These are phyloP conservation scores for Gossypium laxum DNA, from an alignment of 441 rosid species.

Conservation along the genomic window DNA sequence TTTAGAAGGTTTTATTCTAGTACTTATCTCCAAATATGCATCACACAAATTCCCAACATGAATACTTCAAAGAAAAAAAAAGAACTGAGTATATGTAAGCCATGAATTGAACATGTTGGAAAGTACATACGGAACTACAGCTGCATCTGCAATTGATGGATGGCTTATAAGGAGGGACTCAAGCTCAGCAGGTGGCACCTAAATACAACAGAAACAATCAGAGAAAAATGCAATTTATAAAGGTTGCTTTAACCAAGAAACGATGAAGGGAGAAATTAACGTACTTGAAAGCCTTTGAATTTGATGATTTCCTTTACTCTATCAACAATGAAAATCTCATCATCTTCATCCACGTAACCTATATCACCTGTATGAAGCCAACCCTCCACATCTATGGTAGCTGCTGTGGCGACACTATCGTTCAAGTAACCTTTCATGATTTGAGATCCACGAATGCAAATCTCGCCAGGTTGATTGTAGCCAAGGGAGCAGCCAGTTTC, in stretches of 20 bases:
- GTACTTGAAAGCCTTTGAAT: conserved; percentile 80
- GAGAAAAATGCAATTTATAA: background rate
- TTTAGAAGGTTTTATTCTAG: no score
- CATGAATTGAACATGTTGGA: no score
- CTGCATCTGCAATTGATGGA: conserved; percentile 65
- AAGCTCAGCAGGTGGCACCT: conserved; percentile 88
- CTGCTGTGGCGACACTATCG: conserved; percentile 53
- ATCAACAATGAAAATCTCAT: conserved; percentile 76
- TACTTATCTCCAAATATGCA: no score
- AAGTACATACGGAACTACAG: conserved; percentile 68
- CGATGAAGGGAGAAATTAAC: background rate
- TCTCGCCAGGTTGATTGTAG: conserved; percentile 70
- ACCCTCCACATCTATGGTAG: conserved; percentile 65
- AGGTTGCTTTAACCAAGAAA: background rate
- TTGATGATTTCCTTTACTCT: conserved; percentile 84
- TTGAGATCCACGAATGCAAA: conserved; percentile 79
- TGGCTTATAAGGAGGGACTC: conserved; percentile 63
- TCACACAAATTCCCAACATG: no score
- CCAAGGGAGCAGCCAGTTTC: conserved; percentile 56
- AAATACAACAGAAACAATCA: background rate
- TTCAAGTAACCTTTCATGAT: conserved; percentile 87
- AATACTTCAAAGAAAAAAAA: no score
- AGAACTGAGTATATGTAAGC: no score
- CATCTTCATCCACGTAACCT: conserved; percentile 74
- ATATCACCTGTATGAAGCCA: conserved; percentile 95